Conservation (phyloP, 352 stramenopile genomes). For the Globisporangium polare region DNA sequence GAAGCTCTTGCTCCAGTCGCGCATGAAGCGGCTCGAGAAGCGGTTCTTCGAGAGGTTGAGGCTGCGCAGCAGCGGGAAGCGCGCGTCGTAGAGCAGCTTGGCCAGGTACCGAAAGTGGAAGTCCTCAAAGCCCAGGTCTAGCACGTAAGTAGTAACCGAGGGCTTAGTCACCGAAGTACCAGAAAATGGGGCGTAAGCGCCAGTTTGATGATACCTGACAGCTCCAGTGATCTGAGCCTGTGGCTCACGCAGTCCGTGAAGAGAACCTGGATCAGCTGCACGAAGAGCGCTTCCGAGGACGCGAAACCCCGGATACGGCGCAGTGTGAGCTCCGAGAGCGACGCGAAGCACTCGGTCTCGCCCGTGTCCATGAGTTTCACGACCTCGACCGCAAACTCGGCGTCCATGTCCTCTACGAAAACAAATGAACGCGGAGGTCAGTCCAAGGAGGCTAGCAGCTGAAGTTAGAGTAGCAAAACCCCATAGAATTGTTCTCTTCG, state of each 20-base stretch:
- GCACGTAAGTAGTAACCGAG: no score
- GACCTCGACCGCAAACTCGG: slow-evolving; percentile 22
- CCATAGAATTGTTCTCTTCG: no score
- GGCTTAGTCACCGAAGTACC: no score
- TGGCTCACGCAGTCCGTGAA: slow-evolving; percentile 48
- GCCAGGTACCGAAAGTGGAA: slow-evolving; percentile 41
- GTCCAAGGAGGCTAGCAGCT: no score
- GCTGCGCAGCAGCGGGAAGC: slow-evolving; percentile 30
- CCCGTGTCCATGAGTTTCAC: slow-evolving; percentile 30
- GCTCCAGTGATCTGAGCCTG: slow-evolving; percentile 24
- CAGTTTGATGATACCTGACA: no score
- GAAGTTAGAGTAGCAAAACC: no score
- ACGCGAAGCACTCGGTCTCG: slow-evolving; percentile 36
- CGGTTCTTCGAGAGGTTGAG: slow-evolving; percentile 35
- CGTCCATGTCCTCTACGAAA: slow-evolving; percentile 12
- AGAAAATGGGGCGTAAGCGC: no score
- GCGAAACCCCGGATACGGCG: slow-evolving; percentile 23
- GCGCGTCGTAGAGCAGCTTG: slow-evolving; percentile 39
- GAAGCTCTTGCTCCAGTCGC: slow-evolving; percentile 53
- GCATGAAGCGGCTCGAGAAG: slow-evolving; percentile 62
- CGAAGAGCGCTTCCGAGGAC: slow-evolving; percentile 23
- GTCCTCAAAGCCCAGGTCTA: slow-evolving; percentile 42
- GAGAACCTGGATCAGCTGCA: slow-evolving; percentile 46
- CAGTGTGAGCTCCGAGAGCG: slow-evolving; percentile 29
- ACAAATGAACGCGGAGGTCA: background rate